Base-by-base conservation (phyloP, 225 moss, liverwort and hornwort species). In the Lunularia cruciata region DNA sequence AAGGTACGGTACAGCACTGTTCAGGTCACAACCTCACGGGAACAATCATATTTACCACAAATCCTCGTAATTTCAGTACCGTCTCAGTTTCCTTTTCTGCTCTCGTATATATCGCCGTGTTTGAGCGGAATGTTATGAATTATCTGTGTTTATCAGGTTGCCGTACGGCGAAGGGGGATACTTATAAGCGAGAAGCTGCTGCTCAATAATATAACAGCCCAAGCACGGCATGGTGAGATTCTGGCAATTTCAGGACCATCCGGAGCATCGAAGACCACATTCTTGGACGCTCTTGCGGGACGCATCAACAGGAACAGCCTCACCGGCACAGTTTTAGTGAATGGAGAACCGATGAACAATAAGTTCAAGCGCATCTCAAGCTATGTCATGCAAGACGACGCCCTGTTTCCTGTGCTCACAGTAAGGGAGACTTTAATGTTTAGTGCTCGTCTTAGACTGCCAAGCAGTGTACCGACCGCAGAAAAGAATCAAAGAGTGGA, bases 301-400 rank as follows among this genome's bases (percentile, higher is more conserved):
- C 72, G 75, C 2, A 16, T 81, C 4, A 76, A 69, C 6, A 76
- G 74, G 8, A 62, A 33, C 3, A 72, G 72, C 45, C 22, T 72
- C 32, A 33, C 71, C 1, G 65, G 70, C 58, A 74, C 78, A 19
- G 65, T 86, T 0, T 73, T 83, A 12, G 42, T 86, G 37, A 86
- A 86, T 61, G 36, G 68, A 8, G 77, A 83, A 42, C 54, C 65
- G 25, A 67, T 86, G 77, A 71, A 80, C 12, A 31, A 68, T 15
- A 69, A 68, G 16, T 78, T 86, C 40, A 83, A 73, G 6, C 72
- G 83, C 9, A 67, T 86, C 8, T 80, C 83, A 0, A 83, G 86
- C 0, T 86, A 78, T 30, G 81, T 86, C 0, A 86, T 83, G 83
- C 86, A 86, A 37, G 86, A 86, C 6, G 86, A 86, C 28, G 83